Evolutionary conservation across 2,329 filamentous ascomycete genomes (phyloP).

Genomic region (Diaporthe sp.): DNA sequence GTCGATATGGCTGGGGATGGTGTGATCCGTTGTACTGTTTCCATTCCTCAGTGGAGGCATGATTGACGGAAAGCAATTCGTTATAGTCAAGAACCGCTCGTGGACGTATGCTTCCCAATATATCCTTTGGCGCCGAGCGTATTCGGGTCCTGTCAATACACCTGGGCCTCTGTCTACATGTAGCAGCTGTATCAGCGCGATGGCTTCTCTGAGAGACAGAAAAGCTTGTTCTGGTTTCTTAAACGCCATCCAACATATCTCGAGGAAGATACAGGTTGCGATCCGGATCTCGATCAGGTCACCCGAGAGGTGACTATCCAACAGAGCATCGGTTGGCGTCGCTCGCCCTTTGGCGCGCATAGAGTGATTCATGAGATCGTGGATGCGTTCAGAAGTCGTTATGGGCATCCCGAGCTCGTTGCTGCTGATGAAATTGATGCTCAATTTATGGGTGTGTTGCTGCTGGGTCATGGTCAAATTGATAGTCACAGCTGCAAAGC

Average conservation of each 20-base stretch:
- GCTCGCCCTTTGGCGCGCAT: not conserved
- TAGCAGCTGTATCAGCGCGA: slow-evolving; percentile 44
- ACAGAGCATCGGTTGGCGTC: not conserved
- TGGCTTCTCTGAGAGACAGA: slow-evolving; percentile 63
- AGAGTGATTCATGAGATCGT: slow-evolving; percentile 10
- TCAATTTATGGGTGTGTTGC: slow-evolving; percentile 36
- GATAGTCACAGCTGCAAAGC: slow-evolving; percentile 59
- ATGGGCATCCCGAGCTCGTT: not conserved
- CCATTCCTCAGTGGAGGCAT: slow-evolving; percentile 50
- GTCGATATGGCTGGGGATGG: slow-evolving; percentile 52
- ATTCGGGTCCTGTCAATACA: not conserved
- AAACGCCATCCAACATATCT: slow-evolving; percentile 64
- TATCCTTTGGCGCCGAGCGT: slow-evolving; percentile 58
- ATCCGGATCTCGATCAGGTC: slow-evolving; percentile 45
- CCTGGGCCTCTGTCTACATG: slow-evolving; percentile 42
- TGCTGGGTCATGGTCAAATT: slow-evolving; percentile 50
- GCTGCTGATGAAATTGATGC: slow-evolving; percentile 22
- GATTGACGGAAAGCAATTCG: slow-evolving; percentile 58
- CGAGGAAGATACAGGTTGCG: slow-evolving; percentile 65
- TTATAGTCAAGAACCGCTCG: slow-evolving; percentile 67
- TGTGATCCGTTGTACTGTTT: slow-evolving; percentile 48
- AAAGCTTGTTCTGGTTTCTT: slow-evolving; percentile 62
- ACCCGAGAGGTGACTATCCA: not conserved
- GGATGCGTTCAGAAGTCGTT: not conserved
- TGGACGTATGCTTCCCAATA: slow-evolving; percentile 70